These are phyloP conservation scores for Arachnopeziza araneosa DNA, from an alignment of 2,329 filamentous ascomycete genomes.

Conservation along the genomic window DNA sequence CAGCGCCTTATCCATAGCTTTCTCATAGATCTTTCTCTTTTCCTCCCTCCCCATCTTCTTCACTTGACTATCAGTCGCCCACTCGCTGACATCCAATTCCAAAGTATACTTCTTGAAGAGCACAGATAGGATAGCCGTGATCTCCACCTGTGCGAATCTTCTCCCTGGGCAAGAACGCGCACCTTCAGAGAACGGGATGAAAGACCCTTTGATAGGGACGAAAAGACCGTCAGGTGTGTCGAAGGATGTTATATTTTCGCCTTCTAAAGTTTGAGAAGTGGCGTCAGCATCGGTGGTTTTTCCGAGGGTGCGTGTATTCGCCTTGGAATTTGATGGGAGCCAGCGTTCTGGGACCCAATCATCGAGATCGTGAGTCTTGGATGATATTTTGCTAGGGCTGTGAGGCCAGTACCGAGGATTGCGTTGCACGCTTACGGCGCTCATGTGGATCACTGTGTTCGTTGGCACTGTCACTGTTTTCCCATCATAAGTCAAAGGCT, in stretches of 20 bases:
- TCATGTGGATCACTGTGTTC: conserved; percentile 39
- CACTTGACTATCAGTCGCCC: conserved; percentile 26
- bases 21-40: conserved; percentile 20
- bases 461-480: conserved; percentile 12
- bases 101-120: conserved; percentile 24
- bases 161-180: conserved; percentile 34
- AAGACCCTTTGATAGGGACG: conserved; percentile 27
- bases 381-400: conserved; percentile 10
- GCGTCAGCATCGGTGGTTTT: background rate
- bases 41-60: conserved; percentile 17
- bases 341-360: conserved; percentile 52
- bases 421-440: conserved; percentile 40
- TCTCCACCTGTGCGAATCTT: conserved; percentile 33
- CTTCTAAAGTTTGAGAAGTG: background rate
- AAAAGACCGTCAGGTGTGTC: conserved; percentile 11
- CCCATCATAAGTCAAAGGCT: conserved; percentile 12
- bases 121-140: conserved; percentile 28
- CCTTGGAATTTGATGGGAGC: conserved; percentile 31
- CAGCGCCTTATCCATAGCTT: conserved; percentile 16
- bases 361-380: conserved; percentile 35
- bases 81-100: conserved; percentile 26
- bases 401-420: conserved; percentile 52
- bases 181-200: conserved; percentile 32
- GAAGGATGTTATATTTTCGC: background rate
- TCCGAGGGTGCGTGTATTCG: background rate